Base-by-base conservation (phyloP, 345 rosid genomes). In the Raphanus sativus region DNA sequence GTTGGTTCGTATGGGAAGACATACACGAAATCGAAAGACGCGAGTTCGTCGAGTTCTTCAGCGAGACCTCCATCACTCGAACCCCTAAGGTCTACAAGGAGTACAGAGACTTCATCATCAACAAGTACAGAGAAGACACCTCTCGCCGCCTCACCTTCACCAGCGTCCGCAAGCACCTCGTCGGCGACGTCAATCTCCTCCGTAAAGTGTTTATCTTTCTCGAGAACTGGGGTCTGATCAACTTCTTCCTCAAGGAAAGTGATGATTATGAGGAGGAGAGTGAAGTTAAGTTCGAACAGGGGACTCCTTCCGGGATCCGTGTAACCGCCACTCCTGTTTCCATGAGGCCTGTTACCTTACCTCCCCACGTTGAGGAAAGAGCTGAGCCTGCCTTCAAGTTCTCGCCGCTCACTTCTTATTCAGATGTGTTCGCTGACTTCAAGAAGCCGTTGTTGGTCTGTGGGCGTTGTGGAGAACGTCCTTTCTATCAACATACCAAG, bases 1-100 rank as follows among this genome's bases (percentile, higher is more conserved):
- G 93, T 81, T 95, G 98, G 98, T 95, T 95, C 77, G 67, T 84
- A 32, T 95, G 99, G 99, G 90, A 86, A 75, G 96, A 92, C 52
- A 92, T 95, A 50, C 97, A 95, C 87, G 94, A 91, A 71, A 89
- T 86, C 2, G 99, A 95, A 83, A 82, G 91, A 78, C 78, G 65
- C 32, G 90, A 87, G 16, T 77, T 95, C 59, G 84, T 77, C 63
- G 98, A 92, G 73, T 92, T 92, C 85, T 95, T 91, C 84, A 91
- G 84, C 60, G 91, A 90, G 60, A 87, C 86, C 81, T 92, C 99
- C 13, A 87, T 92, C 56, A 89, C 97, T 8, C 84, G 97, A 79
- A 92, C 97, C 5, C 97, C 97, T 0, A 92, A 86, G 81, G 86
- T 95, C 17, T 95, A 95, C 91, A 91, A 92, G 70, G 99, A 95